Evolutionary conservation across 805 yeast species (phyloP).

Genomic region (Jamesozyma spencerorum): DNA sequence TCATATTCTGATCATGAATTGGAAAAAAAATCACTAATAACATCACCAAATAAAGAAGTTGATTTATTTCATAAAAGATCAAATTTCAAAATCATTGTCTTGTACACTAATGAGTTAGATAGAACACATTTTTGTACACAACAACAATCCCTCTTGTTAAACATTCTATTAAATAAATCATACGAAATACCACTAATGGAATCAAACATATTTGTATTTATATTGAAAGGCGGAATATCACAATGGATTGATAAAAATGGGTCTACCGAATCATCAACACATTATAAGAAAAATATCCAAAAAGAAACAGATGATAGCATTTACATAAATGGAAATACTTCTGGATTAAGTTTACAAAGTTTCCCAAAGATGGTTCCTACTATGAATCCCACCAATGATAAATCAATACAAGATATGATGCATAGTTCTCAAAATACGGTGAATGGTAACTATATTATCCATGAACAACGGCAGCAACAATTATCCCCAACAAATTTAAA

Average conservation of each 20-base stretch:
- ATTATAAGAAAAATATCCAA: neutral
- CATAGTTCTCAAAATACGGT: conserved; percentile 6
- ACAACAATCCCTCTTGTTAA: conserved; percentile 17
- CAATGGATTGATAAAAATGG: conserved; percentile 20
- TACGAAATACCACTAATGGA: conserved; percentile 21
- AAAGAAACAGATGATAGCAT: conserved; percentile 10
- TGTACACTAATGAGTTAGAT: conserved; percentile 34
- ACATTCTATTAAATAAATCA: conserved; percentile 20
- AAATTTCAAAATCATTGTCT: conserved; percentile 51
- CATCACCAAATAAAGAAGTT: conserved; percentile 49
- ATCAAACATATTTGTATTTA: conserved; percentile 10
- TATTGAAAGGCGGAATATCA: conserved; percentile 20
- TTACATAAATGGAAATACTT: conserved; percentile 19
- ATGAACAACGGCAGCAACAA: conserved; percentile 14
- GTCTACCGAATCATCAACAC: neutral
- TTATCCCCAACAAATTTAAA: conserved; percentile 2
- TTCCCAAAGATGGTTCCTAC: conserved; percentile 16
- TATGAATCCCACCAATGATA: conserved; percentile 12
- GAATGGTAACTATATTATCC: conserved; percentile 6
- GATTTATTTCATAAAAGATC: conserved; percentile 43
- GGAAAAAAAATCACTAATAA: conserved; percentile 49
- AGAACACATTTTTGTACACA: conserved; percentile 13
- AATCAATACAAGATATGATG: conserved; percentile 20
- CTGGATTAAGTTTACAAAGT: conserved; percentile 14
- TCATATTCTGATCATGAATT: conserved; percentile 54